Conservation (phyloP, 768 basidiomycete species). For the Paxillus rubicundulus region DNA sequence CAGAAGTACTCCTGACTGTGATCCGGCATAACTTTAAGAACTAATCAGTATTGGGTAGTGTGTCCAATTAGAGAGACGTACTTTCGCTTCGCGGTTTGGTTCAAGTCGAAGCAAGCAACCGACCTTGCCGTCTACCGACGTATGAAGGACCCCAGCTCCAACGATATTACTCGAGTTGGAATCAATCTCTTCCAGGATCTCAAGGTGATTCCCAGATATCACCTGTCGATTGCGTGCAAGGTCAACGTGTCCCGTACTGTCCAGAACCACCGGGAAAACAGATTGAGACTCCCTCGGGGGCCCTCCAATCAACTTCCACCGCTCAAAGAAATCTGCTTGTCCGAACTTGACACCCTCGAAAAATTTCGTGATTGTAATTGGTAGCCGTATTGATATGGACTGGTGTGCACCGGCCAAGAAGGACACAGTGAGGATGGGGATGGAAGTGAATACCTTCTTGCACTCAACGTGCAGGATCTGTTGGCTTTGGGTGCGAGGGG, state of each 20-base stretch:
- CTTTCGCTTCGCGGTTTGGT: slow-evolving; percentile 95
- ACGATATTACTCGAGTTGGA: slow-evolving; percentile 94
- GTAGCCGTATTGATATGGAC: slow-evolving; percentile 77
- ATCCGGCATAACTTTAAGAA: slow-evolving; percentile 75
- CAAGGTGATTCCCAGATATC: slow-evolving; percentile 73
- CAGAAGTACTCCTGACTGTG: slow-evolving; percentile 94
- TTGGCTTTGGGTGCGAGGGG: slow-evolving; percentile 84
- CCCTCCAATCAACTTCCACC: slow-evolving; percentile 97
- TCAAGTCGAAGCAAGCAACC: slow-evolving; percentile 92
- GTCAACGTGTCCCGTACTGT: slow-evolving; percentile 69
- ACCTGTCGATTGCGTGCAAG: slow-evolving; percentile 69
- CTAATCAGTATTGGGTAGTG: background rate
- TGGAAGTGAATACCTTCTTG: slow-evolving; percentile 74
- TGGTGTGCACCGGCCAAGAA: slow-evolving; percentile 93
- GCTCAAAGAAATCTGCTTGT: slow-evolving; percentile 88
- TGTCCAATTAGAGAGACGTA: slow-evolving; percentile 32
- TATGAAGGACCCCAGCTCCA: slow-evolving; percentile 94
- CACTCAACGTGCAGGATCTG: slow-evolving; percentile 94
- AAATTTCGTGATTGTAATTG: slow-evolving; percentile 88
- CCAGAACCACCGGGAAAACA: slow-evolving; percentile 79
- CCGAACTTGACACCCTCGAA: slow-evolving; percentile 89
- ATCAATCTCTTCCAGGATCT: slow-evolving; percentile 81
- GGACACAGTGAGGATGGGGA: slow-evolving; percentile 82
- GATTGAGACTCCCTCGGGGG: slow-evolving; percentile 88
- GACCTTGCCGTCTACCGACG: slow-evolving; percentile 87